Evolutionary conservation across 345 rosid genomes (phyloP), one percentile per base, ranked within the genome.

Genomic region (Theobroma cacao): DNA sequence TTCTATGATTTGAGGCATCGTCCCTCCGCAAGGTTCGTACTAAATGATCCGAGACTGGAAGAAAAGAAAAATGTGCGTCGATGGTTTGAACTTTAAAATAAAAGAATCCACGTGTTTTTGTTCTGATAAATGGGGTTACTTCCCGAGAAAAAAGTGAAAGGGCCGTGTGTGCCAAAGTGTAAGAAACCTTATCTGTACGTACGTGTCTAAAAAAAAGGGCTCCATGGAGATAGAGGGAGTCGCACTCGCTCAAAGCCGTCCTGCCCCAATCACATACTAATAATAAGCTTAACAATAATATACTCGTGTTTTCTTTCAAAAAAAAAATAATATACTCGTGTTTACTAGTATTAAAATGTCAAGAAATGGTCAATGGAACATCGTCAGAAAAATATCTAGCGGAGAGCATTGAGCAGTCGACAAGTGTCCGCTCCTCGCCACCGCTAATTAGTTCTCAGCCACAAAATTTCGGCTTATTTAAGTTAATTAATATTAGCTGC

Each of bases 301-400:
- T 7, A 3, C 40, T 34, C 34, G 31, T 73, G 50, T 73, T 10
- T 34, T n/a, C n/a, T n/a, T n/a, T n/a, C n/a, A n/a, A n/a, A n/a
- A 72, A 53, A n/a, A 4, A 22, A 12, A 36, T 3, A 5, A 52
- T 14, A 6, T 52, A 52, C 7, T 47, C 7, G 17, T 47, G n/a
- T n/a, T n/a, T n/a, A n/a, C n/a, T n/a, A n/a, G n/a, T n/a, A n/a
- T n/a, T n/a, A n/a, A 8, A 15, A 47, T 52, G 13, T 12, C 6
- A 52, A 38, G 22, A 36, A 40, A 36, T 22, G 5, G 65, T 74
- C 50, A 74, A 56, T 58, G 8, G 24, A 0, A 61, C 6, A n/a
- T 58, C 3, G 61, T 34, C 62, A n/a, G 62, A 73, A 60, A 73
- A 58, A 74, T 74, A 74, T 74, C 65, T 22, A 73, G 38, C 9